Base-by-base conservation (phyloP, 495 filamentous ascomycete genomes). In the Talaromyces trachyspermus region DNA sequence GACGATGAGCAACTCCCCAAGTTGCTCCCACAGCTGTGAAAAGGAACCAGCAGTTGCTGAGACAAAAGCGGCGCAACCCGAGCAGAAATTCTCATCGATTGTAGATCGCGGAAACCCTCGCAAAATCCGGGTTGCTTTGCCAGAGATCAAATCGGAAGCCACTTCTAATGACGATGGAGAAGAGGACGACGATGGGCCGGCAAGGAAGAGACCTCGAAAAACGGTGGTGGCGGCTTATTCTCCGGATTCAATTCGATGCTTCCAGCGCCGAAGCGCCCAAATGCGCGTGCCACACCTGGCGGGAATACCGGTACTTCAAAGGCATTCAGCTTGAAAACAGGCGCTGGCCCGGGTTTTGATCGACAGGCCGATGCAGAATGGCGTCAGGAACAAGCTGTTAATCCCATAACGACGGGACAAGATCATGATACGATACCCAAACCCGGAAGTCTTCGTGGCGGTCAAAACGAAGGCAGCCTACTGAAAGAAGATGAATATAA, bases 161-260 rank as follows among this genome's bases (percentile, higher is more conserved):
- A n/a, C n/a, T n/a, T n/a, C n/a, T 39, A 61, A 64, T 3, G 45
- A 58, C 18, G 57, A 50, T 14, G 44, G 25, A 32, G 58, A 67
- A 27, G 59, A 71, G 14, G 59, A 59, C 3, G 64, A 64, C 30
- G 72, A 84, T 47, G 80, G 71, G 12, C 86, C 85, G 1, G 84
- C 86, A 9, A 68, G 84, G 4, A 95, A 95, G 60, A 81, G 82
- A 40, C 71, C 74, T 17, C 79, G 77, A 36, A 73, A 76, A 12
- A 71, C 74, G n/a, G n/a, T 4, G 74, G 69, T 35, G 77, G 71
- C 5, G 67, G 78, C 29, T 73, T 74, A 14, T 85, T 91, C 51
- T 76, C 83, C 48, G 82, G 79, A 6, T 92, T 96, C 67, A 90
- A 89, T 56, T 78, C 87, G 2, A 77, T 95, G 27, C 75, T 96